Percentiles rank a stretch among this genome's conserved stretches.
These are phyloP conservation scores for Colletotrichum ledebouriae DNA, from an alignment of 2,329 filamentous ascomycete genomes.

Conservation along the genomic window DNA sequence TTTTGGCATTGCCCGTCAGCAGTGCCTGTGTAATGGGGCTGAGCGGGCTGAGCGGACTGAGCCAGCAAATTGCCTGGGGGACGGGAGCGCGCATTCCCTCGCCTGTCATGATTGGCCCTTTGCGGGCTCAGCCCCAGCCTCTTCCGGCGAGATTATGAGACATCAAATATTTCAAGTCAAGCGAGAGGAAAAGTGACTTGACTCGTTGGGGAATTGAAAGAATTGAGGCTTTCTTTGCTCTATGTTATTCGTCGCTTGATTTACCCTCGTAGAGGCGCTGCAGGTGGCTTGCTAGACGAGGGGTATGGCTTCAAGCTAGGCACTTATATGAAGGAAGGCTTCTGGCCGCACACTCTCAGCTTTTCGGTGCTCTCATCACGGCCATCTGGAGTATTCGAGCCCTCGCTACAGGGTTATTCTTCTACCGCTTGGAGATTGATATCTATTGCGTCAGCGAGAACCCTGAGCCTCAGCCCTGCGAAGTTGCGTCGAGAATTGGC, in stretches of 20 bases:
- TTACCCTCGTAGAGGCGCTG: neutral
- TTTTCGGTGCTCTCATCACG: neutral
- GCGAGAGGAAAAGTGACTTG: neutral
- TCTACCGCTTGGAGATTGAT: neutral
- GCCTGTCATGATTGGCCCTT: neutral
- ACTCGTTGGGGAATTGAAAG: neutral
- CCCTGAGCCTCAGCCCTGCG: neutral
- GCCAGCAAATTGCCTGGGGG: neutral
- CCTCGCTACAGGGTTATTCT: neutral
- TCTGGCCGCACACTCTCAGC: neutral
- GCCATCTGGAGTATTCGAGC: neutral
- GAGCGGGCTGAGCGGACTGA: neutral
- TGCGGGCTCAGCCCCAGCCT: neutral
- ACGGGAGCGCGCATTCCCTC: slow-evolving; percentile 1
- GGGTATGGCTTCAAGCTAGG: neutral
- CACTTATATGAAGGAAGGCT: neutral
- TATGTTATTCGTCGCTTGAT: neutral
- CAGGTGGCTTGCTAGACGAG: neutral
- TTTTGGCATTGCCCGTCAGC: neutral
- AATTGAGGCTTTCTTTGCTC: neutral
- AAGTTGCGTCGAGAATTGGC: too few species aligned
- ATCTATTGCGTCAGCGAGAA: neutral
- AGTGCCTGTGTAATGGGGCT: neutral
- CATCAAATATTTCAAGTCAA: neutral
- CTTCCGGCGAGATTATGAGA: neutral